Base-by-base conservation (phyloP, 2,329 filamentous ascomycete species). In the Tolypocladium ophioglossoides region DNA sequence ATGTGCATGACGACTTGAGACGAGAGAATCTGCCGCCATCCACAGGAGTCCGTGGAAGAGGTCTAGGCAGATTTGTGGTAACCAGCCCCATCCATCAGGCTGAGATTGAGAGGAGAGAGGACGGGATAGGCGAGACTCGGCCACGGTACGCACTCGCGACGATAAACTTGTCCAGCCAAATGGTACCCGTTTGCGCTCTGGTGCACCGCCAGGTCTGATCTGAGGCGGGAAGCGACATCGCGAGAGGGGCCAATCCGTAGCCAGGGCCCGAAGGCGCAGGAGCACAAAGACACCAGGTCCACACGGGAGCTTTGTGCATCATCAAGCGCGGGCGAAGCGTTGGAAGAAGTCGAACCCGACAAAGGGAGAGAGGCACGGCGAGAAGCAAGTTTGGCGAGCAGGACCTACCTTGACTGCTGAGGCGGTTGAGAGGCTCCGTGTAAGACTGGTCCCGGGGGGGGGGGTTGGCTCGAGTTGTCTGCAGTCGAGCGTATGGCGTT, bases 1-100 rank as follows among this genome's bases (percentile, higher is more conserved):
- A 66, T 62, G 55, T 63, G 59, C 59, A 66, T 62, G 56, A 62
- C 61, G 58, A 59, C 58, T 57, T 59, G 52, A 53, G 55, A 50
- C 24, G 40, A 54, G 48, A 50, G 53, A 4, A 38, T 44, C 37
- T 50, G 50, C 39, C 49, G 27, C 5, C 32, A 32, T 53, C 27
- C 51, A 37, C 39, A 47, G 12, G 9, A 24, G 22, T 47, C 11
- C 18, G 14, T 22, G n/a, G 32, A 27, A n/a, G 27, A n/a, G 27
- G 24, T 37, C 51, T 53, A 50, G 52, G 52, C 38, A 27, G 50
- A 47, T 20, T 52, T 38, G 50, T 30, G 38, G 52, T 16, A 41
- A 50, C 52, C 39, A 41, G 10, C 39, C 39, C n/a, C n/a, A 12
- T 22, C 39, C 10, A 14, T 10, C 39, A 20, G 39, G n/a, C 20